These are phyloP conservation scores for Microbotryum saponariae DNA, from an alignment of 1,284 basidiomycete genomes.

Conservation along the genomic window DNA sequence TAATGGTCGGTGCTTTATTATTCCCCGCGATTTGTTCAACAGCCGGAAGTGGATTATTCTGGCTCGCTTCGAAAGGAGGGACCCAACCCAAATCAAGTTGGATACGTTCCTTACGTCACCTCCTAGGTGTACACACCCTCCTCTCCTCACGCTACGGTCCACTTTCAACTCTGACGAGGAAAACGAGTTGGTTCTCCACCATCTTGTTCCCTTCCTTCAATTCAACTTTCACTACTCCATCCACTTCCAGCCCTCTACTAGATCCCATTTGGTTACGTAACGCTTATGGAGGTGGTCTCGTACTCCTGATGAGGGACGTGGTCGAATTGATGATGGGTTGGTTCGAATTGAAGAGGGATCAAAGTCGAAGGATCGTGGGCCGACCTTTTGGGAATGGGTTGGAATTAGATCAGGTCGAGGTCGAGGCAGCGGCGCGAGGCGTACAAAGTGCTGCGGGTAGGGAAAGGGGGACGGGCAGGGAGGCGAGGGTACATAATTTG, in stretches of 20 bases:
- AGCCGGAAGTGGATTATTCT: slow-evolving; percentile 20
- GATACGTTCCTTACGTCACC: slow-evolving; percentile 1
- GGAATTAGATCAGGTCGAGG: slow-evolving; percentile 1
- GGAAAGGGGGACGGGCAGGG: too few relatives aligned
- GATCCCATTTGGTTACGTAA: slow-evolving; percentile 35
- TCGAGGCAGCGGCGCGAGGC: too few relatives aligned
- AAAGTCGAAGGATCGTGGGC: slow-evolving; percentile 27
- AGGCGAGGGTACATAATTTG: too few relatives aligned
- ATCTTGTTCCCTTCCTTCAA: not conserved
- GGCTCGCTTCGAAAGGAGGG: slow-evolving; percentile 9
- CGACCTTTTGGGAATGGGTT: slow-evolving; percentile 19
- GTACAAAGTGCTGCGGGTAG: too few relatives aligned
- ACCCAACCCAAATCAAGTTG: not conserved
- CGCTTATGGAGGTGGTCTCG: slow-evolving; percentile 27
- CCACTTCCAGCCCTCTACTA: slow-evolving; percentile 6
- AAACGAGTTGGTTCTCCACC: not conserved
- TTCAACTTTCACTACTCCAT: not conserved
- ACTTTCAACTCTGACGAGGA: too few relatives aligned
- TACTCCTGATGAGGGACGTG: slow-evolving; percentile 28
- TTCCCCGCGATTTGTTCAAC: slow-evolving; percentile 21
- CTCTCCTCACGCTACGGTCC: slow-evolving; percentile 1
- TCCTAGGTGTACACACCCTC: slow-evolving; percentile 8
- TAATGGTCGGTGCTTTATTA: slow-evolving; percentile 28
- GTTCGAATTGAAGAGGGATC: slow-evolving; percentile 26
- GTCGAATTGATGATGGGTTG: slow-evolving; percentile 18